phyloP scores from a whole-genome alignment of 2,329 filamentous ascomycete genomes.

The Huntiella bhutanensis region DNA sequence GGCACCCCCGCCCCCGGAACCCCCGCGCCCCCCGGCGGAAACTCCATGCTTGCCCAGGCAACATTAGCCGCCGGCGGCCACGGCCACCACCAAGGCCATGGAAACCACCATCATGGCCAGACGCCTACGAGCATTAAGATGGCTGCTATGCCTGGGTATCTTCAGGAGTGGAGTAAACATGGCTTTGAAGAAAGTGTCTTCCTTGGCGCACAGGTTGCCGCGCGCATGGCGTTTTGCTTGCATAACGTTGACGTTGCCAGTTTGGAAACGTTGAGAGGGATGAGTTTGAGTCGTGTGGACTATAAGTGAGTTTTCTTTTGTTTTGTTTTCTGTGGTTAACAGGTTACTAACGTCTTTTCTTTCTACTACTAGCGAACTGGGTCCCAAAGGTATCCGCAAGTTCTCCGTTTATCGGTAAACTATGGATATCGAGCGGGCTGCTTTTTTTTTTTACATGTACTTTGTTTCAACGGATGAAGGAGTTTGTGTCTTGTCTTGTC shows the following conservation, averaged over 20 bases:
- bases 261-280: conserved; percentile 32
- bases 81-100: conserved; percentile 18
- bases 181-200: conserved; percentile 68
- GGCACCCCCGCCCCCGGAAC: conserved; percentile 50
- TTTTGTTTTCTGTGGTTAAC: background rate
- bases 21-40: conserved; percentile 33
- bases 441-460: background rate
- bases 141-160: conserved; percentile 62
- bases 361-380: conserved; percentile 25
- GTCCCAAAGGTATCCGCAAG: conserved; percentile 33
- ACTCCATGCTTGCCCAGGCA: conserved; percentile 82
- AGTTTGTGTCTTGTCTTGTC: too few species aligned
- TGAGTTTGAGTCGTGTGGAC: conserved; percentile 39
- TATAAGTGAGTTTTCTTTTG: conserved; percentile 32
- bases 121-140: conserved; percentile 73
- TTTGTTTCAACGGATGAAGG: too few species aligned
- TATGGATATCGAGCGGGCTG: background rate
- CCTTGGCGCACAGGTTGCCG: conserved; percentile 71
- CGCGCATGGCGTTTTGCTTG: conserved; percentile 38
- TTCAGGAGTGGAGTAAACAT: conserved; percentile 76
- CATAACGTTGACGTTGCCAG: conserved; percentile 36
- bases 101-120: conserved; percentile 40
- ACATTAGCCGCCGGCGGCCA: conserved; percentile 55
- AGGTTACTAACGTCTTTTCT: conserved; percentile 1
- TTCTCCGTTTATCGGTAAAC: conserved; percentile 32